Evolutionary conservation across 345 rosid genomes (phyloP).

Genomic region (Mercurialis annua): DNA sequence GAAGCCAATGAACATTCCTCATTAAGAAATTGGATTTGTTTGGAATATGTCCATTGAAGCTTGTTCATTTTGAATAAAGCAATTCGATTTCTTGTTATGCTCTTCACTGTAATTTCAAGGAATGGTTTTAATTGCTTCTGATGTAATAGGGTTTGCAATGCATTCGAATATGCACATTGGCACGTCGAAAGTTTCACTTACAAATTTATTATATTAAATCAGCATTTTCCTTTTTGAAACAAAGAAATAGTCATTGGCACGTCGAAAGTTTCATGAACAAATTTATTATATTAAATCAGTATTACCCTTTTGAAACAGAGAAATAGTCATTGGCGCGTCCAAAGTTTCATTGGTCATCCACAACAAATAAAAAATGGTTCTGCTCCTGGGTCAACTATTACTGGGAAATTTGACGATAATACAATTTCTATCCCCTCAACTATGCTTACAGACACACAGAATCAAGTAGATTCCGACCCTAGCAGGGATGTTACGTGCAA

Average conservation of each 20-base stretch:
- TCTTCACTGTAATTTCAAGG: background rate
- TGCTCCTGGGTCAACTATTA: slow-evolving; percentile 51
- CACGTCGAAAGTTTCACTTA: too few species aligned
- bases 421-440: slow-evolving; percentile 30
- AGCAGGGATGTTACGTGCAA: slow-evolving; percentile 48
- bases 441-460: slow-evolving; percentile 40
- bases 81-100: background rate
- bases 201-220: slow-evolving; percentile 2
- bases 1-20: background rate
- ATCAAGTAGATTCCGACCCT: slow-evolving; percentile 52
- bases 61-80: background rate
- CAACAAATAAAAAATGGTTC: slow-evolving; percentile 68
- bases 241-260: slow-evolving; percentile 98
- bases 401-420: slow-evolving; percentile 75
- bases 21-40: background rate
- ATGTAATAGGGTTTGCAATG: slow-evolving; percentile 1
- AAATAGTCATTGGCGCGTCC: slow-evolving; percentile 92
- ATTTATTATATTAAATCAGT: slow-evolving; percentile 1
- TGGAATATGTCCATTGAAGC: too few species aligned
- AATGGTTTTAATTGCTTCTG: background rate
- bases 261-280: slow-evolving; percentile 56
- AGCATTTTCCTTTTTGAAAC: background rate
- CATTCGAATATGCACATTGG: background rate
- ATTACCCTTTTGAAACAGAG: slow-evolving; percentile 50
- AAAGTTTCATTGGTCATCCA: slow-evolving; percentile 55